These are phyloP conservation scores for Trichoderma arundinaceum DNA, from an alignment of 2,329 filamentous ascomycete species.

Conservation along the genomic window DNA sequence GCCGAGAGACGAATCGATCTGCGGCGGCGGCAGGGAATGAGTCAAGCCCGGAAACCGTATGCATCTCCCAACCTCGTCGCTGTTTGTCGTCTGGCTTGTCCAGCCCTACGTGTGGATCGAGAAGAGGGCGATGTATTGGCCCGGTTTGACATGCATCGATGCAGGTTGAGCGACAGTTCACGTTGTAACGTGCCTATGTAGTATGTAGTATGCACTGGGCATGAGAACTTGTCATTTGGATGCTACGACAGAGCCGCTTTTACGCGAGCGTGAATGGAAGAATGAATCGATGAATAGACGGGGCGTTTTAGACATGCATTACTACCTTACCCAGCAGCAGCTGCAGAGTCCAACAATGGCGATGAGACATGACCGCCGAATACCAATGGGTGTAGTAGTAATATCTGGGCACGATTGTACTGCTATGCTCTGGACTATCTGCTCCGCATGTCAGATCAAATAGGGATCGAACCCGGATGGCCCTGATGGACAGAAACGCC, in stretches of 20 bases:
- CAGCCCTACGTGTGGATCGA: slow-evolving; percentile 30
- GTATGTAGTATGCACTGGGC: too few species aligned
- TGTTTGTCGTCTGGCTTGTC: background rate
- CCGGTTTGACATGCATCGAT: slow-evolving; percentile 22
- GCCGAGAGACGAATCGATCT: slow-evolving; percentile 22
- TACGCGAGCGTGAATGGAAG: slow-evolving; percentile 14
- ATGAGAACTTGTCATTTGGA: too few species aligned
- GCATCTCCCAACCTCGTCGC: slow-evolving; percentile 19
- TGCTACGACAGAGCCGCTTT: background rate
- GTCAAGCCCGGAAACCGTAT: slow-evolving; percentile 2
- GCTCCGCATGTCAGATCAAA: too few species aligned
- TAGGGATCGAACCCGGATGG: slow-evolving; percentile 9
- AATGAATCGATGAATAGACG: background rate
- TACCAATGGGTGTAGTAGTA: too few species aligned
- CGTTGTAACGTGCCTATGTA: too few species aligned
- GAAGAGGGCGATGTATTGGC: background rate
- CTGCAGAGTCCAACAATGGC: background rate
- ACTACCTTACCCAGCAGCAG: slow-evolving; percentile 16
- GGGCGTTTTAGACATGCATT: slow-evolving; percentile 1
- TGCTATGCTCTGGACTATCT: too few species aligned
- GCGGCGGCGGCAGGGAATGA: slow-evolving; percentile 23
- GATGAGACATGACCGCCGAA: too few species aligned
- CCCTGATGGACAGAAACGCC: background rate
- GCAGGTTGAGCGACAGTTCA: background rate
- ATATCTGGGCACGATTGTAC: too few species aligned